These are phyloP conservation scores for Rhynchospora breviuscula DNA, from an alignment of 176 grass and related monocot genomes.

Conservation along the genomic window DNA sequence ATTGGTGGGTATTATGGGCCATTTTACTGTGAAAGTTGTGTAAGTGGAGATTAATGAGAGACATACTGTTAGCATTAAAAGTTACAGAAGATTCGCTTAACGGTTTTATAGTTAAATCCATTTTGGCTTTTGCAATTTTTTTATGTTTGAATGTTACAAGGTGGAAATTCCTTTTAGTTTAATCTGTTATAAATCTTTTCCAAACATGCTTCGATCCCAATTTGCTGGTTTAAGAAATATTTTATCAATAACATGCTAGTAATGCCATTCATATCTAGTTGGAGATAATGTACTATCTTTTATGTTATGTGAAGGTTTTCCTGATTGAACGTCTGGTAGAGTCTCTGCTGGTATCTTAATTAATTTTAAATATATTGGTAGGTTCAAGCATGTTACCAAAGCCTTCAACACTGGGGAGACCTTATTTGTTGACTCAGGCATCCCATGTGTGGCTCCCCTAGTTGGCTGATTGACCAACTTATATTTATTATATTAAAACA, in stretches of 20 bases:
- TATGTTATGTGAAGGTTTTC: background rate
- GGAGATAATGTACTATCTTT: background rate
- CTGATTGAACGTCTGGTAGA: background rate
- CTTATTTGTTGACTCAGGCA: background rate
- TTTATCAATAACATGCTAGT: background rate
- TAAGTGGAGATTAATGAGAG: background rate
- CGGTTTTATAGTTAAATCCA: background rate
- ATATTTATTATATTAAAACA: background rate
- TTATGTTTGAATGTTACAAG: background rate
- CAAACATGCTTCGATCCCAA: background rate
- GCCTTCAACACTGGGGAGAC: background rate
- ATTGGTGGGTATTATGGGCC: background rate
- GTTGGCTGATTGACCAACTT: background rate
- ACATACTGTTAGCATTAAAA: background rate
- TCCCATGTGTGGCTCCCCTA: background rate
- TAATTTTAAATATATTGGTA: background rate
- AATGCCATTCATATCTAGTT: conserved; percentile 4
- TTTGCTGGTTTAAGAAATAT: background rate
- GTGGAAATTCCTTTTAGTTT: background rate
- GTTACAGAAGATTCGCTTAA: background rate
- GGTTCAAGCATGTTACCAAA: conserved; percentile 17
- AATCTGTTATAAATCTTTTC: background rate
- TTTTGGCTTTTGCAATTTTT: background rate
- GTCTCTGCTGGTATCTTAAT: background rate
- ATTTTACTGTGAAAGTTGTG: background rate